Percentiles rank a stretch among this genome's conserved stretches.
phyloP scores from a whole-genome alignment of 208 protist genomes.

The Leishmania aethiopica region DNA sequence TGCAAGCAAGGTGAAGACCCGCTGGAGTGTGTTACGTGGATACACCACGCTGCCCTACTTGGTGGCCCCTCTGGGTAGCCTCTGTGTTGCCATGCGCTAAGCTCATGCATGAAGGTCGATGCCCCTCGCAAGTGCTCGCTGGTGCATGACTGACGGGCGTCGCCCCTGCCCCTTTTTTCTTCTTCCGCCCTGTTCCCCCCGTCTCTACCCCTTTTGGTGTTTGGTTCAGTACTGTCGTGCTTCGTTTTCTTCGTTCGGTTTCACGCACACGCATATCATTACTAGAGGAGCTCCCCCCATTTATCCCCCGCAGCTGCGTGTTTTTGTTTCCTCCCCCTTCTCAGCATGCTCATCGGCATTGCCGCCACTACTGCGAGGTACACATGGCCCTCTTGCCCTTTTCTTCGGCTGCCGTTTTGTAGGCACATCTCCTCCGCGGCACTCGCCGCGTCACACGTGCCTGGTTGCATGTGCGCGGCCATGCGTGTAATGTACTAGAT shows the following conservation, averaged over 20 bases:
- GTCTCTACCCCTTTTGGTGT: neutral
- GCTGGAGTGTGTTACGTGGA: neutral
- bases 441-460: neutral
- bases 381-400: neutral
- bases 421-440: neutral
- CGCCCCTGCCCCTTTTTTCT: neutral
- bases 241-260: slow-evolving; percentile 8
- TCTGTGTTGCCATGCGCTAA: neutral
- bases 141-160: neutral
- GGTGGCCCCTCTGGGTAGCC: neutral
- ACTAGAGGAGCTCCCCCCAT: neutral
- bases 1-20: neutral
- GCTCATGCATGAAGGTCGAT: neutral
- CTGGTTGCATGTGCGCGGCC: neutral
- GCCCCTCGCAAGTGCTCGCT: neutral
- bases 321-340: neutral
- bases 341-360: neutral
- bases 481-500: slow-evolving; percentile 13
- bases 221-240: neutral
- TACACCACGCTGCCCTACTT: neutral
- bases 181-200: neutral
- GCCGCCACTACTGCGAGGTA: neutral
- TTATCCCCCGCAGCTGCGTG: neutral
- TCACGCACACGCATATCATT: neutral
- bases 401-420: neutral